Conservation (phyloP, 2,329 filamentous ascomycete genomes). For the Penicillium corylophilum region DNA sequence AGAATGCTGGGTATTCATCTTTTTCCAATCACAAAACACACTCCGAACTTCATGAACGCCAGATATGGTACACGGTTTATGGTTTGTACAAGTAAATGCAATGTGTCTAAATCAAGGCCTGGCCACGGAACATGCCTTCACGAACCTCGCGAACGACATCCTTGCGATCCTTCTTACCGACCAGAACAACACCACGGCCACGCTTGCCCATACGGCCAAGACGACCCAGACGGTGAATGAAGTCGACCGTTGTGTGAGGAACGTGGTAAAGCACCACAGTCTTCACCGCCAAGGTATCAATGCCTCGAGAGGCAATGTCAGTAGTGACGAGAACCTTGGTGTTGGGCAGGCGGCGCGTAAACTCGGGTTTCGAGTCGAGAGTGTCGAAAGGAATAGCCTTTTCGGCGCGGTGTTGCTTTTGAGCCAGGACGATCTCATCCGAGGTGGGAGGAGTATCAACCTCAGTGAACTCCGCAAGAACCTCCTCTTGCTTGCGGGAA, state of each 20-base stretch:
- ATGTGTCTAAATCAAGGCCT: conserved; percentile 64
- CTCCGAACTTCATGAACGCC: conserved; percentile 17
- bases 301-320: conserved; percentile 86
- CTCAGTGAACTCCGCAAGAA: conserved; percentile 70
- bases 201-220: conserved; percentile 90
- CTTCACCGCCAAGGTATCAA: conserved; percentile 87
- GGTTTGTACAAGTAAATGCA: conserved; percentile 14
- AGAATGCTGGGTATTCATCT: conserved; percentile 14
- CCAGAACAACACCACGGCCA: conserved; percentile 84
- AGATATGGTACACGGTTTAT: conserved; percentile 22
- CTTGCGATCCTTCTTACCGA: conserved; percentile 83
- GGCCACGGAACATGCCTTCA: conserved; percentile 81
- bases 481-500: conserved; percentile 73
- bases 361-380: conserved; percentile 32
- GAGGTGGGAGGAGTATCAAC: conserved; percentile 36
- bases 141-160: conserved; percentile 91
- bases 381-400: conserved; percentile 44
- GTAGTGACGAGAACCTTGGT: conserved; percentile 93
- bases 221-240: conserved; percentile 90
- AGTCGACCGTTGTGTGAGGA: conserved; percentile 96
- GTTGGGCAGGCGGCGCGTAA: conserved; percentile 61
- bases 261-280: conserved; percentile 96
- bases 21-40: conserved; percentile 7
- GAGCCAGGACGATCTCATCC: conserved; percentile 34
- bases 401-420: conserved; percentile 31